Percentiles rank a stretch among this genome's conserved stretches.
These are phyloP conservation scores for Nitzschia putrida DNA, from an alignment of 108 stramenopile genomes.

Conservation along the genomic window DNA sequence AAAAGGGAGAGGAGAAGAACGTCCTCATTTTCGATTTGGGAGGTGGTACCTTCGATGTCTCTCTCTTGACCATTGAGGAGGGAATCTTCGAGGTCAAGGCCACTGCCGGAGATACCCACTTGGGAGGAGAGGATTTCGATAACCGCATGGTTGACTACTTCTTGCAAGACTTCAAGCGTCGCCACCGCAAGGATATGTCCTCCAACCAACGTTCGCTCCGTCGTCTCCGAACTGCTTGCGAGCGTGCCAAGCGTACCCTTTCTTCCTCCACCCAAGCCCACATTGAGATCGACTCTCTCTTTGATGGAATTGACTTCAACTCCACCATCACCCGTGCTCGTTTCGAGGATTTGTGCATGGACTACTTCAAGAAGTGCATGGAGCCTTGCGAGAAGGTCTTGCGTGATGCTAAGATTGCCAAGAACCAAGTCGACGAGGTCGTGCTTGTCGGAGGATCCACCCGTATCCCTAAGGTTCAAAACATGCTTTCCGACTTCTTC, in stretches of 20 bases:
- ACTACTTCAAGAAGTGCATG: slow-evolving; percentile 99
- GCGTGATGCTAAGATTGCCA: slow-evolving; percentile 95
- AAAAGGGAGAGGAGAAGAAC: slow-evolving; percentile 97
- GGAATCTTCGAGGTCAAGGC: slow-evolving; percentile 99
- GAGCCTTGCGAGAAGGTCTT: slow-evolving; percentile 98
- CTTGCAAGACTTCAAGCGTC: slow-evolving; percentile 95
- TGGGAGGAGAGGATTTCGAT: slow-evolving; percentile 99
- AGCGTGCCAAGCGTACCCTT: slow-evolving; percentile 99
- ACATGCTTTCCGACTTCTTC: slow-evolving; percentile 95
- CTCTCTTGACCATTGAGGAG: slow-evolving; percentile 98
- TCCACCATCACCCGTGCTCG: slow-evolving; percentile 97
- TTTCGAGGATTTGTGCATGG: slow-evolving; percentile 96
- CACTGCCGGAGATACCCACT: slow-evolving; percentile 98
- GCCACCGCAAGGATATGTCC: slow-evolving; percentile 89
- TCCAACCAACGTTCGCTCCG: slow-evolving; percentile 96
- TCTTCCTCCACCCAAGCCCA: slow-evolving; percentile 98
- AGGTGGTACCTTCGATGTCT: slow-evolving; percentile 98
- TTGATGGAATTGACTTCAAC: slow-evolving; percentile 99
- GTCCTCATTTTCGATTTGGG: slow-evolving; percentile 99
- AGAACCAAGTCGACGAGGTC: slow-evolving; percentile 93
- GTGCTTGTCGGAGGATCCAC: slow-evolving; percentile 98
- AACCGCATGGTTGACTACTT: slow-evolving; percentile 97
- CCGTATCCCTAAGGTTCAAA: slow-evolving; percentile 97
- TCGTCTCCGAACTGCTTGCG: slow-evolving; percentile 99
- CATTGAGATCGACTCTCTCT: slow-evolving; percentile 99